A percentile compares a stretch with the other conserved stretches of the same genome.
These are phyloP conservation scores for Diplodia corticola DNA, from an alignment of 2,329 filamentous ascomycete species.

Conservation along the genomic window DNA sequence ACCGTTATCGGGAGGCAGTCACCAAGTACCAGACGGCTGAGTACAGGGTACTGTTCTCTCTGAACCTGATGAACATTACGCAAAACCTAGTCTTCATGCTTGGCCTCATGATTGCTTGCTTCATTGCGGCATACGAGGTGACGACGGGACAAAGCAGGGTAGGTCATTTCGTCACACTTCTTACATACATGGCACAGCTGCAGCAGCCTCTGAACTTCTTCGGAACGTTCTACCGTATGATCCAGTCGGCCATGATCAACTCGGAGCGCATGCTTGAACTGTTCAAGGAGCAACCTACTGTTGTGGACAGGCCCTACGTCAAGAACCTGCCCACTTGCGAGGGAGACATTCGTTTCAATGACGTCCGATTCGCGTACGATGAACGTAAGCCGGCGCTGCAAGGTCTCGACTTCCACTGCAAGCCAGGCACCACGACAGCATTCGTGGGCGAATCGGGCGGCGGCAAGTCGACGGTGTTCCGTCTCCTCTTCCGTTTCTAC, in stretches of 20 bases:
- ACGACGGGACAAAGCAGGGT: constrained; percentile 60
- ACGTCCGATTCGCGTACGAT: constrained; percentile 91
- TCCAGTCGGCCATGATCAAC: constrained; percentile 96
- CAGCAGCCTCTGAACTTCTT: constrained; percentile 72
- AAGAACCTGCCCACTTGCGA: constrained; percentile 65
- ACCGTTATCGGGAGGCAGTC: constrained; percentile 58
- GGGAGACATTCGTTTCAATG: constrained; percentile 82
- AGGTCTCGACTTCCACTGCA: constrained; percentile 80
- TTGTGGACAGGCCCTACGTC: constrained; percentile 73
- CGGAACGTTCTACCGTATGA: constrained; percentile 92
- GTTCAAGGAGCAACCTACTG: constrained; percentile 93
- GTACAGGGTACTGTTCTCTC: constrained; percentile 56
- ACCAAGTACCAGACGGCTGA: constrained; percentile 59
- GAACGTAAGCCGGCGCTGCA: constrained; percentile 79
- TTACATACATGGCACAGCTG: constrained; percentile 74
- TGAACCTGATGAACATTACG: constrained; percentile 61
- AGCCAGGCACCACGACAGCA: constrained; percentile 88
- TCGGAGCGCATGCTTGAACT: constrained; percentile 92
- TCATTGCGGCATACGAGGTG: constrained; percentile 70
- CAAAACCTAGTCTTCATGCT: constrained; percentile 65
- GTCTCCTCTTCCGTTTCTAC: constrained; percentile 95
- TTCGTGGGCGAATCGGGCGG: constrained; percentile 96
- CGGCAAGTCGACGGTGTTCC: constrained; percentile 95
- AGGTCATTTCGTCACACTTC: constrained; percentile 68
- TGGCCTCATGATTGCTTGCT: constrained; percentile 66